Evolutionary conservation across 352 stramenopile genomes (phyloP), one percentile per base, ranked within the genome.

Genomic region (Phytophthora colocasiae): DNA sequence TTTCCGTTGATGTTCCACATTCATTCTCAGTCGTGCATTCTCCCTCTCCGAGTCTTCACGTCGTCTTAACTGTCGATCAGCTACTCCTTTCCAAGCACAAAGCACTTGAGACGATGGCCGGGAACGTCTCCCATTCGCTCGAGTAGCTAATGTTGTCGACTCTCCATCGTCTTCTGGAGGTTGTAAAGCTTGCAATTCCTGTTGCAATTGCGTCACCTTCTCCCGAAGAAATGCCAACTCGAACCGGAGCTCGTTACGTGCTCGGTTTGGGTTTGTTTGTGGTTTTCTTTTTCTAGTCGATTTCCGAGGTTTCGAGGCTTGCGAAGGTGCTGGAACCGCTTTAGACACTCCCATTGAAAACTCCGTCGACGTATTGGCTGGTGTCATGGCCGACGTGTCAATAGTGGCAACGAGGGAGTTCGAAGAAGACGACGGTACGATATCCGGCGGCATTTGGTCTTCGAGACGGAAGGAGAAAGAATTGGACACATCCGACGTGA

Each of bases 181-280:
- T 39, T 72, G 60, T n/a, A 90, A 47, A 17, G 66, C 63, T 4
- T 70, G 77, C 36, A 92, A 50, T 61, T 92, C 87, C 4, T 75
- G 67, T 27, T 89, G 77, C 48, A 92, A 59, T 17, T 71, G 75
- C 19, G 83, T 81, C n/a, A 81, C 81, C 57, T 90, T 92, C 40
- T 90, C 68, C 46, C 85, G 87, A 17, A 94, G 58, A 62, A 92
- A 94, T 6, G 65, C 66, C 22, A 85, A 68, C 22, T 94, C 83
- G 27, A 92, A 86, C 50, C 90, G 89, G 15, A 70, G 65, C 22
- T 77, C 65, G 12, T 77, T 74, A 26, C 69, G 65, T 19, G 65
- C 69, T 14, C 69, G 58, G 40, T 77, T 74, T 26, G 65, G 60
- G 41, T 77, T 71, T 7, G 40, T 46, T 55, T 77, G 71, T n/a